A percentile compares a stretch with the other conserved stretches of the same genome.
phyloP scores from a whole-genome alignment of 345 rosid genomes.

The Psidium guajava region DNA sequence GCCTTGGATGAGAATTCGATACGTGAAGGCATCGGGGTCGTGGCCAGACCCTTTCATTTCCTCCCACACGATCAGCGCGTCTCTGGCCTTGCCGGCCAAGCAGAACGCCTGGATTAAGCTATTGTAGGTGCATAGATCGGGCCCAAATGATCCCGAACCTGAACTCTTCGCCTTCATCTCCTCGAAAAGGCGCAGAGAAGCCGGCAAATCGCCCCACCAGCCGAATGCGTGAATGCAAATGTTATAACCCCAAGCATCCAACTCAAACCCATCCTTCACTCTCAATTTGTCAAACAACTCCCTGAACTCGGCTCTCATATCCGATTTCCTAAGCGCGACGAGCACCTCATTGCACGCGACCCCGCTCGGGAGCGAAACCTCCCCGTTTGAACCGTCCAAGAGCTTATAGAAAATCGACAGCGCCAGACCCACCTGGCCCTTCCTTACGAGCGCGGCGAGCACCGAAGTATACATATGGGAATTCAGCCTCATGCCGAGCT shows the following conservation, averaged over 20 bases:
- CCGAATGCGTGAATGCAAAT: constrained; percentile 85
- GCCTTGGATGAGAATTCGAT: constrained; percentile 66
- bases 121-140: constrained; percentile 87
- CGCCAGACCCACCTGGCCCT: constrained; percentile 46
- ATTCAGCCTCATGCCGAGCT: constrained; percentile 30
- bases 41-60: constrained; percentile 79
- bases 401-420: constrained; percentile 63
- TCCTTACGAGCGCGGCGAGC: constrained; percentile 53
- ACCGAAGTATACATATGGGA: constrained; percentile 50
- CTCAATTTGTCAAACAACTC: constrained; percentile 36
- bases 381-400: constrained; percentile 21
- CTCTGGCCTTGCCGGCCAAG: constrained; percentile 61
- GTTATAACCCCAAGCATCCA: constrained; percentile 64
- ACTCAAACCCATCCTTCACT: constrained; percentile 29
- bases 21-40: constrained; percentile 70
- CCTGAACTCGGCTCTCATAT: constrained; percentile 49
- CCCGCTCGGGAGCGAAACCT: constrained; percentile 32
- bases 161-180: constrained; percentile 62
- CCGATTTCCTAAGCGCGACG: constrained; percentile 49
- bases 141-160: constrained; percentile 25
- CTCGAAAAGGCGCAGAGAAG: constrained; percentile 56
- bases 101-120: constrained; percentile 69
- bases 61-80: constrained; percentile 59
- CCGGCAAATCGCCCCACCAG: constrained; percentile 61
- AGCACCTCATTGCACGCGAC: constrained; percentile 56